Conservation (phyloP, 208 protist genomes). For the Leishmania braziliensis region DNA sequence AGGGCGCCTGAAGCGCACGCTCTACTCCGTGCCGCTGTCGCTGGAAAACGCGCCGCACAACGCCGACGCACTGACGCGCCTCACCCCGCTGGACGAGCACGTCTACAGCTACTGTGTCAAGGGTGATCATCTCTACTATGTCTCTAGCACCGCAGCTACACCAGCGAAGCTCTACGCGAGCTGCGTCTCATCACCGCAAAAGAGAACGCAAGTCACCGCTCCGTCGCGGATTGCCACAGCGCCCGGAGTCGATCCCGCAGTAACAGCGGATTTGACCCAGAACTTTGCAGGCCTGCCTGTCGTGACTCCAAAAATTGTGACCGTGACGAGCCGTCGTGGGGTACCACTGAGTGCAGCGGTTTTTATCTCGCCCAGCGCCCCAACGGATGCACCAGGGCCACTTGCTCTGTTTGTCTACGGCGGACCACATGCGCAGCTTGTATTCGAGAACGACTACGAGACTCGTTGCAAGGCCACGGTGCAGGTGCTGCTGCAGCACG, state of each 20-base stretch:
- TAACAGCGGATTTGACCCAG: constrained; percentile 10
- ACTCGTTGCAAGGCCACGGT: constrained; percentile 40
- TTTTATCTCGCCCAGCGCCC: constrained; percentile 48
- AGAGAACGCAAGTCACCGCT: constrained; percentile 11
- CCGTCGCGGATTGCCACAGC: constrained; percentile 18
- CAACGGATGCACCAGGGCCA: constrained; percentile 33
- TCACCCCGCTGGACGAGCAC: constrained; percentile 51
- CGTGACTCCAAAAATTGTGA: constrained; percentile 52
- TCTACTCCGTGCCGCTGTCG: constrained; percentile 62
- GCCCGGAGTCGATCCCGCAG: constrained; percentile 1
- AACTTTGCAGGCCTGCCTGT: constrained; percentile 33
- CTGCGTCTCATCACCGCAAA: constrained; percentile 20
- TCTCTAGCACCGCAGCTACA: constrained; percentile 43
- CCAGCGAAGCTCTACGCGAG: constrained; percentile 52
- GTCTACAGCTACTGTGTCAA: constrained; percentile 58
- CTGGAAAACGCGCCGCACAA: constrained; percentile 16
- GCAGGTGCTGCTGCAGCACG: constrained; percentile 69
- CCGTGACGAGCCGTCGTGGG: constrained; percentile 67
- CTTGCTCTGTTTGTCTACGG: constrained; percentile 86
- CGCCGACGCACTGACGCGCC: constrained; percentile 37
- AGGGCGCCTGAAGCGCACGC: constrained; percentile 43
- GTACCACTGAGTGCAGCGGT: constrained; percentile 70
- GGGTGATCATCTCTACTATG: constrained; percentile 51
- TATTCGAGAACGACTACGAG: constrained; percentile 71
- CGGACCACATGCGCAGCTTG: constrained; percentile 87